phyloP scores from a whole-genome alignment of 257 asterid species.

The Verbena officinalis region DNA sequence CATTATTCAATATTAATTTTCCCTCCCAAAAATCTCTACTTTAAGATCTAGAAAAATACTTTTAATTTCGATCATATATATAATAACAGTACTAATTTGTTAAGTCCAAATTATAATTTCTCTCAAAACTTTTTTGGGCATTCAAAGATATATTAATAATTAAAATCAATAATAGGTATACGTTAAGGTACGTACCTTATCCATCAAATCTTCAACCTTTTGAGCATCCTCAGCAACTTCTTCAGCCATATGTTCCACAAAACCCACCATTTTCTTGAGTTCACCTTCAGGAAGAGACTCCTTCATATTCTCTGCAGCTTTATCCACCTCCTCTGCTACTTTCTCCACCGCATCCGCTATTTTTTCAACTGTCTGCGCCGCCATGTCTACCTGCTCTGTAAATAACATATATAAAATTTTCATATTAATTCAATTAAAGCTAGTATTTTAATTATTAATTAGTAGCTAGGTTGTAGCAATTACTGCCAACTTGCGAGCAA shows the following conservation, averaged over 20 bases:
- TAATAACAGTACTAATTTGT: too few relatives aligned
- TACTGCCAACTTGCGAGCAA: too few relatives aligned
- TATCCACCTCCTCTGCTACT: conserved; percentile 36
- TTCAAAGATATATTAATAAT: too few relatives aligned
- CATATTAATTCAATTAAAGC: neutral
- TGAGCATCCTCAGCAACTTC: conserved; percentile 46
- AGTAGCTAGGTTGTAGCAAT: too few relatives aligned
- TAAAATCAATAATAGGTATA: too few relatives aligned
- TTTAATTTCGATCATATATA: too few relatives aligned
- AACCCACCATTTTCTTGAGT: conserved; percentile 28
- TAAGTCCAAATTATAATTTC: too few relatives aligned
- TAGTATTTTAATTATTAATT: too few relatives aligned
- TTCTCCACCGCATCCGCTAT: conserved; percentile 32
- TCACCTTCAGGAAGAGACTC: conserved; percentile 42
- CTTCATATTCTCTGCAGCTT: conserved; percentile 34
- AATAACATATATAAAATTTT: neutral
- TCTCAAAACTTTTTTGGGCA: too few relatives aligned
- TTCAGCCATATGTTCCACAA: conserved; percentile 42
- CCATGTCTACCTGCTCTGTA: conserved; percentile 38
- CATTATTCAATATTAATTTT: too few relatives aligned
- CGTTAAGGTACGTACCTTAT: conserved; percentile 31
- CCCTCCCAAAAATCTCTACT: too few relatives aligned
- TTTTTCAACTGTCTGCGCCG: conserved; percentile 35
- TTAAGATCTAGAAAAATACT: too few relatives aligned
- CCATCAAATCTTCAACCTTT: conserved; percentile 43